Conservation (phyloP, 805 yeast species). For the Kregervanrija fluxuum region DNA sequence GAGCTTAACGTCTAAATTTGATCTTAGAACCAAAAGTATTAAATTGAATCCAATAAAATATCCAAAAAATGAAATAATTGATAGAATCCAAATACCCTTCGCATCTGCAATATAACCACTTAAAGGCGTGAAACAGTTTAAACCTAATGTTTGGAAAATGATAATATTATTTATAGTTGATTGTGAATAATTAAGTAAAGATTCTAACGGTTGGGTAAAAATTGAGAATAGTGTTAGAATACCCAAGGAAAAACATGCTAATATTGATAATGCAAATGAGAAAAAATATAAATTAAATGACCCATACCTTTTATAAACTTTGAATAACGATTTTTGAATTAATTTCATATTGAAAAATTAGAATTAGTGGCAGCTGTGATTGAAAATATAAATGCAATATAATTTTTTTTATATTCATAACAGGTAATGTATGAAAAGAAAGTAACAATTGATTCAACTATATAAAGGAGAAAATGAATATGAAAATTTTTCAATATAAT, state of each 20-base stretch:
- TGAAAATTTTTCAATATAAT: too few relatives aligned
- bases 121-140: constrained; percentile 75
- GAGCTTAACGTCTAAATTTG: constrained; percentile 25
- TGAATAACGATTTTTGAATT: background rate
- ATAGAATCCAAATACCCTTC: constrained; percentile 66
- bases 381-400: background rate
- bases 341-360: background rate
- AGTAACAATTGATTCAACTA: too few relatives aligned
- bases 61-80: constrained; percentile 51
- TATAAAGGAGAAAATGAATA: too few relatives aligned
- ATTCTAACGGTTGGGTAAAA: constrained; percentile 63
- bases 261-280: constrained; percentile 22
- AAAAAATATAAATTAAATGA: constrained; percentile 14
- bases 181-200: constrained; percentile 52
- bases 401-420: too few relatives aligned
- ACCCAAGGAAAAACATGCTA: constrained; percentile 26
- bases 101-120: constrained; percentile 78
- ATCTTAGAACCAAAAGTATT: constrained; percentile 33
- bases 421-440: too few relatives aligned
- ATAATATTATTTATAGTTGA: constrained; percentile 63
- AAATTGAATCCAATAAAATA: constrained; percentile 61
- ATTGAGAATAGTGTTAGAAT: constrained; percentile 38
- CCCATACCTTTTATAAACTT: constrained; percentile 15
- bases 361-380: background rate
- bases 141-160: constrained; percentile 68